phyloP scores from a whole-genome alignment of 345 rosid species.

The Pseudoturritis turrita region DNA sequence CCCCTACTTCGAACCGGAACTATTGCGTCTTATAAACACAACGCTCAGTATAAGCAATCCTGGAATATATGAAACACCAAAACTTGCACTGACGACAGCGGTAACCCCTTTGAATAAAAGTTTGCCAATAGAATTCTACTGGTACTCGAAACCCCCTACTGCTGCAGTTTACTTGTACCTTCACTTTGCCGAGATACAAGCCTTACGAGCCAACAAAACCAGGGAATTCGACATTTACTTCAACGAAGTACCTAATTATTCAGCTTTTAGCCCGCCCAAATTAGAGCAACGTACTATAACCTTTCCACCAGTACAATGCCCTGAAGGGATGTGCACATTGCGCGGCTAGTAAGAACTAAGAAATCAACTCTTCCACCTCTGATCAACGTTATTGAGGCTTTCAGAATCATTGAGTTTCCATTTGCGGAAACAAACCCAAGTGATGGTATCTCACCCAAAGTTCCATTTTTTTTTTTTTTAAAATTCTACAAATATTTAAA shows the following conservation, averaged over 20 bases:
- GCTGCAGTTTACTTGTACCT: constrained; percentile 17
- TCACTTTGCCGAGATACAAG: constrained; percentile 27
- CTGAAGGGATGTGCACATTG: neutral
- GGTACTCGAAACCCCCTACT: neutral
- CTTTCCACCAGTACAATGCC: neutral
- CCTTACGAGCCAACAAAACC: neutral
- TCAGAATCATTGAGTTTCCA: neutral
- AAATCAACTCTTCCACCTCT: constrained; percentile 8
- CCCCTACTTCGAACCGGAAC: neutral
- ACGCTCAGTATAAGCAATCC: neutral
- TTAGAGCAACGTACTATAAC: neutral
- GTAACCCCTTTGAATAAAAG: constrained; percentile 5
- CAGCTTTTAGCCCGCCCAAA: neutral
- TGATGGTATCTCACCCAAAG: neutral
- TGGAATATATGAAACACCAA: neutral
- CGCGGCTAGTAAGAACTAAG: neutral
- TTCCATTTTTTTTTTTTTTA: no score
- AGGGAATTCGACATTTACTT: neutral
- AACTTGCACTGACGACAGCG: neutral
- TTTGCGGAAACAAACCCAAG: neutral
- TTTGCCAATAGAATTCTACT: neutral
- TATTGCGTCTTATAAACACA: neutral
- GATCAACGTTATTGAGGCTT: neutral
- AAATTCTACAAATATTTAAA: no score
- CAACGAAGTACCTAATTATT: neutral